Percentiles rank a stretch among this genome's conserved stretches.
Evolutionary conservation across 2,329 filamentous ascomycete species (phyloP).

Genomic region (Fusarium sp.): DNA sequence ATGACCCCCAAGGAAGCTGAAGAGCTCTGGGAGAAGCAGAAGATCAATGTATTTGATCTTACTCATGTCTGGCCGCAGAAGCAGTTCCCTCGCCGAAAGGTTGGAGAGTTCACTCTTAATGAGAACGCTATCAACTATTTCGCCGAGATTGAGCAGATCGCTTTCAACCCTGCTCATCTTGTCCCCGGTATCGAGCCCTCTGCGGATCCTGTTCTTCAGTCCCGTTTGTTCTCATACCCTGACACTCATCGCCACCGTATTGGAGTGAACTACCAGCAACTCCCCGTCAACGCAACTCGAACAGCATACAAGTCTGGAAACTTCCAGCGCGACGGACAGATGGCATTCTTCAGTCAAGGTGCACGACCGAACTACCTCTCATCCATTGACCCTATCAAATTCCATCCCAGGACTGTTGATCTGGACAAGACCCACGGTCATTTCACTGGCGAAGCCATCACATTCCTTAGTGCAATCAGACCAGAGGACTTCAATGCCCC

Average conservation of each 20-base stretch:
- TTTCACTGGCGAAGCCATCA: slow-evolving; percentile 33
- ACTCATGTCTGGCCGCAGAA: slow-evolving; percentile 68
- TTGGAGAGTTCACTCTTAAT: slow-evolving; percentile 77
- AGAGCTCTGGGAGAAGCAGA: slow-evolving; percentile 44
- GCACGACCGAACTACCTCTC: slow-evolving; percentile 34
- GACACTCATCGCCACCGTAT: slow-evolving; percentile 74
- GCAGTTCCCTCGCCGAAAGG: slow-evolving; percentile 46
- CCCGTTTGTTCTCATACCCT: slow-evolving; percentile 71
- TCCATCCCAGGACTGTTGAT: slow-evolving; percentile 18
- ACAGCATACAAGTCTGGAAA: slow-evolving; percentile 21
- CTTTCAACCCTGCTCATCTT: slow-evolving; percentile 74
- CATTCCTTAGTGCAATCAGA: slow-evolving; percentile 31
- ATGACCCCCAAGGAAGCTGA: slow-evolving; percentile 36
- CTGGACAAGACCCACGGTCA: slow-evolving; percentile 34
- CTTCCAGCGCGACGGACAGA: slow-evolving; percentile 38
- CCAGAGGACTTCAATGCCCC: slow-evolving; percentile 38
- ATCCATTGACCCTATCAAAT: slow-evolving; percentile 34
- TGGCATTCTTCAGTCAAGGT: slow-evolving; percentile 38
- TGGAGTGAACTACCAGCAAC: slow-evolving; percentile 70
- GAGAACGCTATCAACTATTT: slow-evolving; percentile 73
- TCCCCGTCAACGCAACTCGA: slow-evolving; percentile 30
- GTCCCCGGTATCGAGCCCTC: slow-evolving; percentile 74
- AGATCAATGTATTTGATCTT: slow-evolving; percentile 68
- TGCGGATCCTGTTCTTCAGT: slow-evolving; percentile 73
- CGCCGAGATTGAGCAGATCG: slow-evolving; percentile 75